A percentile compares a stretch with the other conserved stretches of the same genome.
These are phyloP conservation scores for Cercospora janseana DNA, from an alignment of 2,329 filamentous ascomycete species.

Conservation along the genomic window DNA sequence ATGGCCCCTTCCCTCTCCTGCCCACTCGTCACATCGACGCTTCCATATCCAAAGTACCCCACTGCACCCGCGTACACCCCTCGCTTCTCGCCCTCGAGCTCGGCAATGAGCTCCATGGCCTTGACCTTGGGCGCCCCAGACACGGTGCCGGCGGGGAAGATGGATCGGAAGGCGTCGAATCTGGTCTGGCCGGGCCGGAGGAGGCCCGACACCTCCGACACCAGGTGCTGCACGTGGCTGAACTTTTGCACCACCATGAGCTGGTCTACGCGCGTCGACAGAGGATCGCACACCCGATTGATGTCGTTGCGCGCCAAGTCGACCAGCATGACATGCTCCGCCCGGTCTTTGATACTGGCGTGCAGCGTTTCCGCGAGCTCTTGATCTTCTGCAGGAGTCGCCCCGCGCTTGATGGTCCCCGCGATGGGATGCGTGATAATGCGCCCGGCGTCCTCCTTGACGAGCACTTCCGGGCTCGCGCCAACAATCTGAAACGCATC, in stretches of 20 bases:
- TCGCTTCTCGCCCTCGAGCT: conserved; percentile 89
- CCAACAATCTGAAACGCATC: conserved; percentile 91
- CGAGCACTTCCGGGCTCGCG: conserved; percentile 89
- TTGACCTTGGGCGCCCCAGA: conserved; percentile 93
- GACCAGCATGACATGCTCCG: conserved; percentile 96
- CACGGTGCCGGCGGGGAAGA: conserved; percentile 95
- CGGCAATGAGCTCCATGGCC: conserved; percentile 95
- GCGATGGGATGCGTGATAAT: conserved; percentile 97
- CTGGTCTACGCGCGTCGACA: conserved; percentile 84
- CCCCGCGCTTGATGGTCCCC: conserved; percentile 86
- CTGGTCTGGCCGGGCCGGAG: conserved; percentile 78
- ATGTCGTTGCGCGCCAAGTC: conserved; percentile 95
- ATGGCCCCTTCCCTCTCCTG: conserved; percentile 74
- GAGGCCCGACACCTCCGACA: conserved; percentile 92
- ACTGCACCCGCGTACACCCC: conserved; percentile 95
- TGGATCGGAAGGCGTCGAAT: conserved; percentile 89
- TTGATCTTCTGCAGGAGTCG: conserved; percentile 76
- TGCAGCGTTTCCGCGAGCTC: conserved; percentile 73
- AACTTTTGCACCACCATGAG: conserved; percentile 94
- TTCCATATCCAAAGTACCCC: conserved; percentile 90
- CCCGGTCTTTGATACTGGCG: conserved; percentile 82
- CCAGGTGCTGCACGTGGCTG: conserved; percentile 94
- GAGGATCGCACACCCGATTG: conserved; percentile 89
- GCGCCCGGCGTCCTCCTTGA: conserved; percentile 79
- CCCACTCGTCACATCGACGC: conserved; percentile 52